phyloP scores from a whole-genome alignment of 164 flowering plant genomes.

The Vitis vinifera region ASM3070453v1 NC_081819.1:22976501-22977000 shows the following conservation, averaged over 20 bases:
- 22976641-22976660: constrained; percentile 22
- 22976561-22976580: constrained; percentile 39
- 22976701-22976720: neutral
- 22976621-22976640: constrained; percentile 37
- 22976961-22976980: neutral
- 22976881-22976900: too few relatives aligned
- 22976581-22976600: constrained; percentile 58
- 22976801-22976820: too few relatives aligned
- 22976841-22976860: too few relatives aligned
- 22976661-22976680: constrained; percentile 48
- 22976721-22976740: neutral
- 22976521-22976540: constrained; percentile 36
- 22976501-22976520: constrained; percentile 40
- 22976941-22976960: neutral
- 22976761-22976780: too few relatives aligned
- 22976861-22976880: too few relatives aligned
- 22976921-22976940: too few relatives aligned
- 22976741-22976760: too few relatives aligned
- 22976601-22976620: constrained; percentile 43
- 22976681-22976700: constrained; percentile 22
- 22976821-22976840: too few relatives aligned
- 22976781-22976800: too few relatives aligned
- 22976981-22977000: constrained; percentile 17
- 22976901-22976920: too few relatives aligned
- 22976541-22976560: constrained; percentile 31